phyloP scores from a whole-genome alignment of 495 filamentous ascomycete genomes.

The Aspergillus ellipticus region DNA sequence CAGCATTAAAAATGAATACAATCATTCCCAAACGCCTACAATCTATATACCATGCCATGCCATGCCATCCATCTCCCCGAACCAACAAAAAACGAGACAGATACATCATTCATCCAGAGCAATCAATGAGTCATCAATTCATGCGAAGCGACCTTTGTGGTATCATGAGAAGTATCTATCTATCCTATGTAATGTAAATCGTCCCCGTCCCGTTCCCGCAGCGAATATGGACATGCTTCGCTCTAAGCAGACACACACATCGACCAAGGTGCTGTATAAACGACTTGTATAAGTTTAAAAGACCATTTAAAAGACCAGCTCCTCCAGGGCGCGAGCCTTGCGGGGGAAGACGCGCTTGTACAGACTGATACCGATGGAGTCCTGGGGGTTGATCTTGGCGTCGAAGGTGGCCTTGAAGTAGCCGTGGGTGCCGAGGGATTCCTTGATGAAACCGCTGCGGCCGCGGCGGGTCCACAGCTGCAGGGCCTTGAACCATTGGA shows the following conservation, averaged over 20 bases:
- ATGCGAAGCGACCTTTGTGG: conserved; percentile 23
- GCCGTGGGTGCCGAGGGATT: conserved; percentile 90
- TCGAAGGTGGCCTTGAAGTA: conserved; percentile 99
- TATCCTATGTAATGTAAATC: background rate
- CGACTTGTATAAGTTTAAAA: background rate
- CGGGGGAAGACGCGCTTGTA: conserved; percentile 93
- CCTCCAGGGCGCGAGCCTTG: conserved; percentile 54
- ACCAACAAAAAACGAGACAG: background rate
- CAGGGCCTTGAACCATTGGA: conserved; percentile 94
- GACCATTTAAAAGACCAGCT: conserved; percentile 19
- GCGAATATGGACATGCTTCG: background rate
- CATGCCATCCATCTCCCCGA: background rate
- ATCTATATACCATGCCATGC: no score
- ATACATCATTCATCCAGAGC: background rate
- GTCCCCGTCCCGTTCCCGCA: conserved; percentile 3
- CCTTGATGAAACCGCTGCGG: conserved; percentile 84
- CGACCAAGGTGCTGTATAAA: background rate
- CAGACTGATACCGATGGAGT: conserved; percentile 85
- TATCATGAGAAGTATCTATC: conserved; percentile 20
- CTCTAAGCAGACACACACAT: background rate
- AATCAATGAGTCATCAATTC: conserved; percentile 24
- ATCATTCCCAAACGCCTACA: no score
- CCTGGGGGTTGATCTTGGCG: conserved; percentile 88
- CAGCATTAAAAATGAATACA: no score
- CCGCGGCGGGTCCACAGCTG: conserved; percentile 92